Evolutionary conservation across 208 protist genomes (phyloP).

Genomic region (Acanthamoeba royreba): DNA sequence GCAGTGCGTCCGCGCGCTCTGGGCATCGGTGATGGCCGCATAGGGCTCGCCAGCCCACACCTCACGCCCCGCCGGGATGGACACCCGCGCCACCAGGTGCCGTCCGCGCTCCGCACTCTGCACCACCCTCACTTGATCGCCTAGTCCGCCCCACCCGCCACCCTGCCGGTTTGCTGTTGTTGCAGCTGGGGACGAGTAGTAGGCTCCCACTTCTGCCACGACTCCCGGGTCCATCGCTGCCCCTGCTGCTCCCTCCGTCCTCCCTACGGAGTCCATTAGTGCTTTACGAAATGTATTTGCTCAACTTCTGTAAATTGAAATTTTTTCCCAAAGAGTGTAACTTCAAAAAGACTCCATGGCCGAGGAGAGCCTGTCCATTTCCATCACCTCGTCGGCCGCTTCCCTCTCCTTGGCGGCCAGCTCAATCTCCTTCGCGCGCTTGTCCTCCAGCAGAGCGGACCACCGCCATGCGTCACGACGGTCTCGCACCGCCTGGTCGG

Average conservation of each 20-base stretch:
- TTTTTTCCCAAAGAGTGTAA: too few species aligned
- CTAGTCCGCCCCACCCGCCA: too few species aligned
- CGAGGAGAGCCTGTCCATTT: neutral
- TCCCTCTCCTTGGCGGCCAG: neutral
- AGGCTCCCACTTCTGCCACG: neutral
- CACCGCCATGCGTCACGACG: neutral
- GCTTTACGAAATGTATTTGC: too few species aligned
- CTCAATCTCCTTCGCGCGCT: neutral
- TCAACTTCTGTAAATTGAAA: too few species aligned
- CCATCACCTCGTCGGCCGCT: neutral
- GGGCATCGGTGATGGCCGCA: neutral
- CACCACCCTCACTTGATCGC: neutral
- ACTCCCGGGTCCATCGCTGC: neutral
- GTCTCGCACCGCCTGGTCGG: neutral
- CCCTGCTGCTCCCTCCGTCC: too few species aligned
- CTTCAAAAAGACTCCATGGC: neutral
- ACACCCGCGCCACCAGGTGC: neutral
- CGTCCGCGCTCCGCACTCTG: neutral
- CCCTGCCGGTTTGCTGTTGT: too few species aligned
- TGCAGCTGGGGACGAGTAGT: neutral
- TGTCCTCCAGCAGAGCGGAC: neutral
- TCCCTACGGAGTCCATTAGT: too few species aligned
- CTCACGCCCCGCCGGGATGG: neutral
- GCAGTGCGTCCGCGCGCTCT: neutral
- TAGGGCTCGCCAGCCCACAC: neutral